Conservation (phyloP, 257 asterid species). For the Solanum sparsipilum region DNA sequence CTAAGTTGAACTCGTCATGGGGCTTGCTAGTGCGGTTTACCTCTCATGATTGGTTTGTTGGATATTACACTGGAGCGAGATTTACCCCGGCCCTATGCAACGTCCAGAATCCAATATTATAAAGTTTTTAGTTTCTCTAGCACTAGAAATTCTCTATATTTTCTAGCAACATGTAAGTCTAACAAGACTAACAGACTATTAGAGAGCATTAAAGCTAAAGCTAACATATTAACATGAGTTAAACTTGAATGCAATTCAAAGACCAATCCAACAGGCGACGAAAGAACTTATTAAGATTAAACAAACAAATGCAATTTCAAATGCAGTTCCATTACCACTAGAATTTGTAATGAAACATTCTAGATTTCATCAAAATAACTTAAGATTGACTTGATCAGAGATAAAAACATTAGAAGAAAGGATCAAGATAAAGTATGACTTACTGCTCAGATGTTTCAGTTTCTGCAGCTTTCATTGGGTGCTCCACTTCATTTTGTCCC, state of each 20-base stretch:
- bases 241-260: not conserved
- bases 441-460: slow-evolving; percentile 67
- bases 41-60: no score
- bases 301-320: not conserved
- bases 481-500: slow-evolving; percentile 67
- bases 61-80: not conserved
- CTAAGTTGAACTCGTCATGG: not conserved
- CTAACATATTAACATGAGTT: not conserved
- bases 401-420: not conserved
- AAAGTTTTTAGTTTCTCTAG: not conserved
- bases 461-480: slow-evolving; percentile 51
- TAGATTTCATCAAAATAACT: not conserved
- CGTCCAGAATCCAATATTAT: not conserved
- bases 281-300: not conserved
- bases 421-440: slow-evolving; percentile 7
- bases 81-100: not conserved
- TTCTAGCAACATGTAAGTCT: not conserved
- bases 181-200: not conserved
- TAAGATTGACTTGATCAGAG: not conserved
- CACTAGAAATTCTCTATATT: not conserved
- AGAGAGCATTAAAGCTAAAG: not conserved
- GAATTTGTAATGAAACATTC: not conserved
- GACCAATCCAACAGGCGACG: not conserved
- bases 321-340: not conserved
- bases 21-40: not conserved